Evolutionary conservation across 2,329 filamentous ascomycete species (phyloP), one percentile per base, ranked within the genome.

Genomic region (Colletotrichum eleusines): DNA sequence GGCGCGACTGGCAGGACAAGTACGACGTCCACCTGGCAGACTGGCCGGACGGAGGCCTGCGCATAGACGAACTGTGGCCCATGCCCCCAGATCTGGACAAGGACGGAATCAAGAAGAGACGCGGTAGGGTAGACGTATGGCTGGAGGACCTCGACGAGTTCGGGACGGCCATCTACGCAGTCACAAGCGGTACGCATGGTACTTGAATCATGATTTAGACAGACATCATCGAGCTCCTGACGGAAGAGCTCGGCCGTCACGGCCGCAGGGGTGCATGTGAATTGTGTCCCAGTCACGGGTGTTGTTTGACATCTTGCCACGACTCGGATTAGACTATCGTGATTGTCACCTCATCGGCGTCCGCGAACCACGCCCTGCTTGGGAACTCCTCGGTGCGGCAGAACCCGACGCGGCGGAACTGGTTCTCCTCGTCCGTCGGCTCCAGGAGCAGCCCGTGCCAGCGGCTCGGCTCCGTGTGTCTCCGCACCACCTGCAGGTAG

Each of bases 51-150:
- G 81, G 78, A 0, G 74, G 76, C 3, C 75, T 89, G 12, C 76
- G 77, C 14, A 84, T 88, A 28, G 83, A 86, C 14, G 86, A 89
- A 72, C 77, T 89, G 1, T 89, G 87, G 86, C 80, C 81, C 0
- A 76, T 80, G 3, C 78, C 80, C 2, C 38, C 65, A 0, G 77
- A 78, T 0, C 64, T 81, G 12, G 75, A 78, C 23, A 78, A 81
- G 7, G 66, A 73, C 0, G 76, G 75, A 0, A 64, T 82, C n/a
- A 57, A 71, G 0, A 71, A 76, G 26, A 80, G 80, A 59, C 79
- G 78, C 1, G 68, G 74, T 14, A 80, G 84, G 55, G 80, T 87
- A 1, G 84, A 86, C 35, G 76, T 74, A 23, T 89, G 87, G 87
- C 66, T 89, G 7, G 81, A 85, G 62, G 75, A 77, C 20, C 76